Evolutionary conservation across 495 filamentous ascomycete genomes (phyloP).

Genomic region (Neurospora tetraspora): DNA sequence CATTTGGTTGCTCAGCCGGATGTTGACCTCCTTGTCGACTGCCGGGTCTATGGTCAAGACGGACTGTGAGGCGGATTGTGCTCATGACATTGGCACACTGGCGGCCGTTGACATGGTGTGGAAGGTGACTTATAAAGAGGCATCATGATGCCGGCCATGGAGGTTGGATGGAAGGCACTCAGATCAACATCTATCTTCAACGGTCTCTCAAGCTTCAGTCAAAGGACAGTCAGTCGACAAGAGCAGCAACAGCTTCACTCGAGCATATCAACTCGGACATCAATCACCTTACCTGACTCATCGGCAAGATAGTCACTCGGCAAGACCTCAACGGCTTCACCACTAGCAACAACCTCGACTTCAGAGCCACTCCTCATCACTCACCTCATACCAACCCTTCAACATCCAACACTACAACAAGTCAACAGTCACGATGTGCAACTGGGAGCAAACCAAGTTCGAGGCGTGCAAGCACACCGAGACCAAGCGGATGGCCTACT

Average conservation of each 20-base stretch:
- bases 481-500: slow-evolving; percentile 9
- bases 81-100: background rate
- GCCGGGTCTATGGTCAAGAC: background rate
- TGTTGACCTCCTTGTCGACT: background rate
- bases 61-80: background rate
- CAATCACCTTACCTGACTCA: background rate
- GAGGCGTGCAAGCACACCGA: slow-evolving; percentile 7
- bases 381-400: background rate
- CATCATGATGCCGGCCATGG: background rate
- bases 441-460: slow-evolving; percentile 11
- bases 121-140: background rate
- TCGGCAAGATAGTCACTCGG: background rate
- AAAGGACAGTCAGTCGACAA: background rate
- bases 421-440: slow-evolving; percentile 6
- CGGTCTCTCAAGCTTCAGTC: background rate
- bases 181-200: background rate
- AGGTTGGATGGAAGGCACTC: background rate
- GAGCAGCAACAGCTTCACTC: background rate
- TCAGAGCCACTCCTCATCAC: background rate
- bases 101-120: background rate
- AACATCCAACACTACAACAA: background rate
- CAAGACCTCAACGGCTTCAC: background rate
- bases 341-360: background rate
- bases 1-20: background rate
- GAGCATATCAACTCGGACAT: background rate